Evolutionary conservation across 2,329 filamentous ascomycete genomes (phyloP).

Genomic region (Pseudogymnoascus sp.): DNA sequence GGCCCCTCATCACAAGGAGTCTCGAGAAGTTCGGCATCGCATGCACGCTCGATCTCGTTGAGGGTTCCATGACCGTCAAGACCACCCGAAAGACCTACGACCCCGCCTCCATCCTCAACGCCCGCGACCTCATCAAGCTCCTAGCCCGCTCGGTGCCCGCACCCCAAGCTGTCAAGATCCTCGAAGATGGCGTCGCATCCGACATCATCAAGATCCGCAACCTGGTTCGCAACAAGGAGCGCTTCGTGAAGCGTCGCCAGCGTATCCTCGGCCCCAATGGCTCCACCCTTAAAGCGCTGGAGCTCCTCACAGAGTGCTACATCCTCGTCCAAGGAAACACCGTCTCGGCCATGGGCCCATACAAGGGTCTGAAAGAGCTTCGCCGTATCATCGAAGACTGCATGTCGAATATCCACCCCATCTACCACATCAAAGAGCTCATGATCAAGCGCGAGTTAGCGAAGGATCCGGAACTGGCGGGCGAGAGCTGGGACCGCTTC

Average conservation of each 20-base stretch:
- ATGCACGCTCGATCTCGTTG: constrained; percentile 87
- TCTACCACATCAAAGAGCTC: constrained; percentile 89
- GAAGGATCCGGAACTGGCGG: constrained; percentile 77
- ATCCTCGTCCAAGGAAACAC: constrained; percentile 96
- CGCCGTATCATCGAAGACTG: constrained; percentile 86
- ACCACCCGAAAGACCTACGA: constrained; percentile 89
- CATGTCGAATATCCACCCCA: constrained; percentile 88
- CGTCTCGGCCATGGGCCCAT: constrained; percentile 83
- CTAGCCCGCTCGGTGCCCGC: constrained; percentile 86
- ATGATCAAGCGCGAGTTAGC: constrained; percentile 91
- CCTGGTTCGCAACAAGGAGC: constrained; percentile 85
- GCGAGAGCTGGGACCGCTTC: constrained; percentile 93
- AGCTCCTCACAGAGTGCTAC: constrained; percentile 85
- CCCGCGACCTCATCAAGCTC: constrained; percentile 88
- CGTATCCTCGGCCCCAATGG: constrained; percentile 86
- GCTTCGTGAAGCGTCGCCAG: constrained; percentile 91
- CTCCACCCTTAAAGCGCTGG: constrained; percentile 86
- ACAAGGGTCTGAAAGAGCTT: constrained; percentile 88
- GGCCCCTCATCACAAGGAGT: constrained; percentile 81
- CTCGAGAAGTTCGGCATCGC: constrained; percentile 84
- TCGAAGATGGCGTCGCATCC: constrained; percentile 84
- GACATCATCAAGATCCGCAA: constrained; percentile 95
- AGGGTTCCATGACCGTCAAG: constrained; percentile 94
- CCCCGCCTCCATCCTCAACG: constrained; percentile 86
- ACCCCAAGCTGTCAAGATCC: constrained; percentile 86